These are phyloP conservation scores for Leccinum subfulvum DNA, from an alignment of 1,284 basidiomycete species.

Conservation along the genomic window DNA sequence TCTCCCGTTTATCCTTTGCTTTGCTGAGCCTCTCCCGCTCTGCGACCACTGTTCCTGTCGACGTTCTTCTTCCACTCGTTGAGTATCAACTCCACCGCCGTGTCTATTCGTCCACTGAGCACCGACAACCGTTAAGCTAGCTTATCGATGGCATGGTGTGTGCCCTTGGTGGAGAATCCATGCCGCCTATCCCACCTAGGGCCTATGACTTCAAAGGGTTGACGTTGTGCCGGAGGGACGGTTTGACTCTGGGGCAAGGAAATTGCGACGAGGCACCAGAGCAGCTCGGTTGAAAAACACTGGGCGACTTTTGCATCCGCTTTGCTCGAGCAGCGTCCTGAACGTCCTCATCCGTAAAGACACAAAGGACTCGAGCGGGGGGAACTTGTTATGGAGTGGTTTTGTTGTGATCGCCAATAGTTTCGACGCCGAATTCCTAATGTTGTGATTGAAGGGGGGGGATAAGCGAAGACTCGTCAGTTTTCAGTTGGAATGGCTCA, in stretches of 20 bases:
- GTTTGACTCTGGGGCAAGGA: slow-evolving; percentile 35
- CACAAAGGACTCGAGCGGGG: slow-evolving; percentile 85
- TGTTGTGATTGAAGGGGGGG: slow-evolving; percentile 1
- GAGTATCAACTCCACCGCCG: slow-evolving; percentile 70
- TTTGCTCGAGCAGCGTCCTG: slow-evolving; percentile 67
- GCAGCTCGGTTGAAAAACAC: slow-evolving; percentile 29
- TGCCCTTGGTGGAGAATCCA: slow-evolving; percentile 41
- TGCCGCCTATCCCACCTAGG: slow-evolving; percentile 69
- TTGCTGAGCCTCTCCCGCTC: slow-evolving; percentile 77
- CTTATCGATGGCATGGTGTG: slow-evolving; percentile 45
- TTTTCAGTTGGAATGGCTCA: slow-evolving; percentile 91
- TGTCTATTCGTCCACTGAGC: slow-evolving; percentile 75
- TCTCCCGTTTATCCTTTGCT: slow-evolving; percentile 85
- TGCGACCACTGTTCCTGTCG: slow-evolving; percentile 82
- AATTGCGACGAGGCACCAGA: slow-evolving; percentile 34
- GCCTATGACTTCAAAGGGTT: slow-evolving; percentile 58
- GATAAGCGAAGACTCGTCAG: slow-evolving; percentile 45
- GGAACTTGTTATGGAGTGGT: slow-evolving; percentile 97
- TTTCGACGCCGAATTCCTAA: slow-evolving; percentile 98
- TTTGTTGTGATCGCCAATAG: slow-evolving; percentile 97
- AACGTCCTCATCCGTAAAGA: slow-evolving; percentile 85
- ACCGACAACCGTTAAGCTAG: slow-evolving; percentile 69
- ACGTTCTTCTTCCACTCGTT: slow-evolving; percentile 68
- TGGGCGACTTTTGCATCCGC: slow-evolving; percentile 36
- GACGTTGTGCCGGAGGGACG: slow-evolving; percentile 43